Evolutionary conservation across 1,139 yeast species (phyloP).

Genomic region (Taphrina communis): DNA sequence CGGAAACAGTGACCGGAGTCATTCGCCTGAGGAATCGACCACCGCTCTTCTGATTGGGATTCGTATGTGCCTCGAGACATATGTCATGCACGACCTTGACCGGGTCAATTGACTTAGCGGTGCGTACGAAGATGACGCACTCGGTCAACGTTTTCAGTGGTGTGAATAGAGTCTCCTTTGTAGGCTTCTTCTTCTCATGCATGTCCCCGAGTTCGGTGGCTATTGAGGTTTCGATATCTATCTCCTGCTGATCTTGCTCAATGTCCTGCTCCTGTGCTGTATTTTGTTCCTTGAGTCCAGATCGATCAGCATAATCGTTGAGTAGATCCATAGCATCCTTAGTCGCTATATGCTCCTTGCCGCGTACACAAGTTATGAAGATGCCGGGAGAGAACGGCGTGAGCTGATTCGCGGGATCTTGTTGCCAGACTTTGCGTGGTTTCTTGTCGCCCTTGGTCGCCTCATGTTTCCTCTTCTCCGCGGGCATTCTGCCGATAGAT

Average conservation of each 20-base stretch:
- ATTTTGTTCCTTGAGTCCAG: constrained; percentile 21
- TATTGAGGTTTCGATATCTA: constrained; percentile 46
- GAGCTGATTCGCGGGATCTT: constrained; percentile 31
- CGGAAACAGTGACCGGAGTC: constrained; percentile 78
- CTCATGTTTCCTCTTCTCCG: constrained; percentile 27
- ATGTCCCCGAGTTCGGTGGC: constrained; percentile 55
- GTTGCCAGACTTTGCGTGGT: constrained; percentile 24
- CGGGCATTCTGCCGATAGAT: background rate
- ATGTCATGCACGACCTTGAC: constrained; percentile 68
- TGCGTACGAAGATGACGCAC: constrained; percentile 79
- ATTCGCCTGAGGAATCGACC: constrained; percentile 73
- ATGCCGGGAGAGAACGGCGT: constrained; percentile 35
- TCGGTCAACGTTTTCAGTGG: constrained; percentile 79
- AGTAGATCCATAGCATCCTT: constrained; percentile 34
- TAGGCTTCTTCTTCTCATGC: constrained; percentile 54
- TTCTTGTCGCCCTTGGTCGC: constrained; percentile 20
- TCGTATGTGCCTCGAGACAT: constrained; percentile 64
- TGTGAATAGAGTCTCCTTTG: constrained; percentile 58
- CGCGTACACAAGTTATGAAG: constrained; percentile 38
- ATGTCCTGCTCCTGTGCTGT: constrained; percentile 32
- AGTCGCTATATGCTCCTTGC: constrained; percentile 26
- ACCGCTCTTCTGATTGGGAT: constrained; percentile 60
- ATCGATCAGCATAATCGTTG: constrained; percentile 27
- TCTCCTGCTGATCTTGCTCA: constrained; percentile 29
- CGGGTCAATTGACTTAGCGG: constrained; percentile 78